Evolutionary conservation across 2,329 filamentous ascomycete species (phyloP), one percentile per base, ranked within the genome.

Genomic region (Metarhizium robertsii): DNA sequence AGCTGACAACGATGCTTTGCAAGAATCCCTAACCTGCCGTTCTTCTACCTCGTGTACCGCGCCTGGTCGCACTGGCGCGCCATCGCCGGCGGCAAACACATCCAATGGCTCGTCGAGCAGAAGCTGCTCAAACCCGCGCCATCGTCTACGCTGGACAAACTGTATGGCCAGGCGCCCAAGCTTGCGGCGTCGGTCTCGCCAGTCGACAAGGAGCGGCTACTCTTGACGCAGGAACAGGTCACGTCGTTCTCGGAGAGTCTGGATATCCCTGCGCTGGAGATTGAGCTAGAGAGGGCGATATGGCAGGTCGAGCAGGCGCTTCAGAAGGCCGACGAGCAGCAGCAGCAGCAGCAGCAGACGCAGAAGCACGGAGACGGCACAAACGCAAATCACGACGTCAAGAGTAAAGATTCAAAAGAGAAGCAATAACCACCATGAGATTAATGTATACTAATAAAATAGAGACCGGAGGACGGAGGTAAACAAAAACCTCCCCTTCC

Each of bases 61-160:
- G 87, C 90, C 30, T 97, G 88, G 87, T 95, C 89, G 20, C 90
- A 96, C 71, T 95, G 88, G 84, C 83, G 87, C 74, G 94, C 94
- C 53, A 75, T 95, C 54, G 82, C 84, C 42, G 94, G 94, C 54
- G 92, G 90, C 20, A 88, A 84, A 64, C 89, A 97, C 68, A 75
- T 97, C 38, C 83, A 92, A 61, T 94, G 90, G 69, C 80, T 99
- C 13, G 71, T 92, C 45, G 74, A 87, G 56, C 85, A 92, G 61
- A 83, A 86, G 50, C 79, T 94, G 32, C 75, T 95, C 43, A 78
- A 76, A 2, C 75, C 83, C 0, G 76, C 78, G 14, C 85, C 90
- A 0, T 90, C 87, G 0, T 73, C 79, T 14, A 75, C 81, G 6
- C 78, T 99, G 50, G 88, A 96, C 67, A 74, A 83, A 52, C 76